Evolutionary conservation across 1,284 basidiomycete species (phyloP).

Genomic region (Ustanciosporium gigantosporum): DNA sequence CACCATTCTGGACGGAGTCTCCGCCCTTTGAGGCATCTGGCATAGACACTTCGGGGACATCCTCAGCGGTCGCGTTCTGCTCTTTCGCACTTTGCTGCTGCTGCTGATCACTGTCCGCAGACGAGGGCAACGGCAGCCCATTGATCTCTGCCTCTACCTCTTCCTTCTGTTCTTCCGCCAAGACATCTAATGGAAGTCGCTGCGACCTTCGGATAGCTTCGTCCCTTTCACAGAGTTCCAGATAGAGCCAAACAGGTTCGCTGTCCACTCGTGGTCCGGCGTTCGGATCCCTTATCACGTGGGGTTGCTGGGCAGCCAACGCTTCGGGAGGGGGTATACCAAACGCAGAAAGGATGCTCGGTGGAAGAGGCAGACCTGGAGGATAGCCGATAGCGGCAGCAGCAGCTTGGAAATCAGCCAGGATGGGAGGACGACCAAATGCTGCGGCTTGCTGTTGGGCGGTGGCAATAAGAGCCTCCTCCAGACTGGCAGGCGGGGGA

Average conservation of each 20-base stretch:
- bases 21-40: background rate
- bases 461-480: conserved; percentile 28
- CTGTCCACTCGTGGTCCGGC: conserved; percentile 56
- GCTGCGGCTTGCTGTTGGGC: conserved; percentile 33
- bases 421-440: conserved; percentile 19
- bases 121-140: conserved; percentile 1
- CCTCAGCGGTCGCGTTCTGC: background rate
- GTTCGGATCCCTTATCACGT: conserved; percentile 32
- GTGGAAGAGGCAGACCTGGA: conserved; percentile 25
- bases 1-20: background rate
- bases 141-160: conserved; percentile 8
- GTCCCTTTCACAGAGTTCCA: conserved; percentile 53
- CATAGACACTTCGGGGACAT: background rate
- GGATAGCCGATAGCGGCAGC: conserved; percentile 30
- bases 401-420: conserved; percentile 36
- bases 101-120: background rate
- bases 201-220: conserved; percentile 32
- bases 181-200: conserved; percentile 15
- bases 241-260: conserved; percentile 57
- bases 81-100: background rate
- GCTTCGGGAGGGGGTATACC: conserved; percentile 13
- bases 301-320: conserved; percentile 15
- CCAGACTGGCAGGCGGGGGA: conserved; percentile 21
- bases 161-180: conserved; percentile 15
- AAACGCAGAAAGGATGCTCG: conserved; percentile 23